Evolutionary conservation across 2,329 filamentous ascomycete species (phyloP).

Genomic region (Cordyceps tenuipes): DNA sequence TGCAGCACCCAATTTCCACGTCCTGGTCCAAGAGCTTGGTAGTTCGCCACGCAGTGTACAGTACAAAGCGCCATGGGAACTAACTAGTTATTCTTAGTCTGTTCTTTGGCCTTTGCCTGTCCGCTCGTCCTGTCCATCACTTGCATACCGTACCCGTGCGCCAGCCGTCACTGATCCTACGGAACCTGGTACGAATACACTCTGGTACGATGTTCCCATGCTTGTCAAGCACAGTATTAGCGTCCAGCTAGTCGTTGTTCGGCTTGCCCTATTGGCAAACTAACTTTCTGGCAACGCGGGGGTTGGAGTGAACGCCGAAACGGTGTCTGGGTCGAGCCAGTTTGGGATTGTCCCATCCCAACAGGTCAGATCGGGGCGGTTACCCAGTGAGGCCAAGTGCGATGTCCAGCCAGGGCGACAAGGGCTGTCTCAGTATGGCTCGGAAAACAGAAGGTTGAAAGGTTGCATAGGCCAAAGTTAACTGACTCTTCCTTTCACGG

Average conservation of each 20-base stretch:
- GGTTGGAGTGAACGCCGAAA: background rate
- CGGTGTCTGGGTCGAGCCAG: background rate
- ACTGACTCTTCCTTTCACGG: background rate
- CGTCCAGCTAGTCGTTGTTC: background rate
- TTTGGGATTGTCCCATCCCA: conserved; percentile 2
- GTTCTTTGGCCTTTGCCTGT: conserved; percentile 3
- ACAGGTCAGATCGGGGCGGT: background rate
- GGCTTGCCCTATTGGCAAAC: background rate
- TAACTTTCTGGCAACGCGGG: background rate
- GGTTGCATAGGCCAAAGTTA: background rate
- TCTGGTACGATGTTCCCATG: background rate
- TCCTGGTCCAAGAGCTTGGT: background rate
- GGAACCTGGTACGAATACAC: background rate
- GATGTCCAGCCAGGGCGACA: background rate
- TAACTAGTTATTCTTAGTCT: background rate
- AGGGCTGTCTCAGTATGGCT: background rate
- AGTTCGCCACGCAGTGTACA: background rate
- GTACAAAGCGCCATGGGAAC: background rate
- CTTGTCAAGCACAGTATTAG: background rate
- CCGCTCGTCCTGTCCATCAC: background rate
- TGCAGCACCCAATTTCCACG: conserved; percentile 4
- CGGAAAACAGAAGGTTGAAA: background rate
- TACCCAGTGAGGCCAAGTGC: background rate
- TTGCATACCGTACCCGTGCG: background rate
- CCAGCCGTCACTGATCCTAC: background rate